Conservation (phyloP, 768 basidiomycete genomes). For the Hygrocybe punicea region DNA sequence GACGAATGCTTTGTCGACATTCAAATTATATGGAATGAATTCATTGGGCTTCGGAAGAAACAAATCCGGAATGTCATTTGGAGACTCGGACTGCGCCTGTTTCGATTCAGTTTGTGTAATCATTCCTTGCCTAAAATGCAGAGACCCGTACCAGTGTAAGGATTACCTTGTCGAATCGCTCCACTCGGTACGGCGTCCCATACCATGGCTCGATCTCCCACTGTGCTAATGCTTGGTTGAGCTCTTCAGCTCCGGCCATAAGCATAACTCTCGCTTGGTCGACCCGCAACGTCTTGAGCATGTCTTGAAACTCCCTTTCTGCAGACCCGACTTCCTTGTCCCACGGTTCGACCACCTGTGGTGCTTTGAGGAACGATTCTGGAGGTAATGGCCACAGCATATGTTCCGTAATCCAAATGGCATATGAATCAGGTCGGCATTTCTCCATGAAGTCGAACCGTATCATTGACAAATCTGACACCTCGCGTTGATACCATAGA, state of each 20-base stretch:
- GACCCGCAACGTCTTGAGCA: constrained; percentile 58
- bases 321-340: constrained; percentile 44
- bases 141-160: constrained; percentile 44
- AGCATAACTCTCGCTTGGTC: constrained; percentile 66
- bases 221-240: constrained; percentile 41
- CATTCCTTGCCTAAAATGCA: not conserved
- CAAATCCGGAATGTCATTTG: constrained; percentile 65
- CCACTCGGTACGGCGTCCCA: constrained; percentile 78
- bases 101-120: not conserved
- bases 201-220: constrained; percentile 91
- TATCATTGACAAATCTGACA: constrained; percentile 63
- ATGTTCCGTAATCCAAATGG: constrained; percentile 66
- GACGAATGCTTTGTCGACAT: constrained; percentile 74
- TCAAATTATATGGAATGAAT: constrained; percentile 84
- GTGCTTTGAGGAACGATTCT: constrained; percentile 68
- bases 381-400: constrained; percentile 79
- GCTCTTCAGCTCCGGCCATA: constrained; percentile 69
- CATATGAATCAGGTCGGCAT: constrained; percentile 73
- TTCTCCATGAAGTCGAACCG: constrained; percentile 89
- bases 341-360: constrained; percentile 75
- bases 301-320: constrained; percentile 53
- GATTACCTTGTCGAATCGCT: constrained; percentile 63
- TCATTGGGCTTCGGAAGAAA: constrained; percentile 81
- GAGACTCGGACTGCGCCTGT: constrained; percentile 51
- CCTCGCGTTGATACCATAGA: constrained; percentile 69